Evolutionary conservation across 2,329 filamentous ascomycete genomes (phyloP), one percentile per base, ranked within the genome.

Genomic region (Lasiodiplodia sp.): DNA sequence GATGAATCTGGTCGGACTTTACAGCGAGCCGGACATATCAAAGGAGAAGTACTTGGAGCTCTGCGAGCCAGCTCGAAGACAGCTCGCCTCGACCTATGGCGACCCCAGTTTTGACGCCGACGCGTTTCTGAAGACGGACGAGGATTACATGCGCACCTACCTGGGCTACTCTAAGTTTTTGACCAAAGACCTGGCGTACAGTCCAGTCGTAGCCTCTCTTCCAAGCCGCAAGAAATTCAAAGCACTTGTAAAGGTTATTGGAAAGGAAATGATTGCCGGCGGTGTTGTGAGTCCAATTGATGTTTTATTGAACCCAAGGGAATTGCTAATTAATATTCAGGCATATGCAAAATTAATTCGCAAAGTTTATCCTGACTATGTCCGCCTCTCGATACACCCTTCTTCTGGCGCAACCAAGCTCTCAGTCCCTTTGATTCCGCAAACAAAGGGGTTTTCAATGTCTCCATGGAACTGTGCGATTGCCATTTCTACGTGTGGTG

Each of bases 1-100:
- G 67, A 75, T 78, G 71, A 77, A 81, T 69, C 72, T 81, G 6
- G 72, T 81, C 2, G 77, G 73, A 69, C 75, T 49, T 62, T 67
- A 74, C 21, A 57, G 7, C n/a, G 21, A 21, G 40, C 67, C 31
- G 34, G 56, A 23, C 25, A 69, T 57, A 25, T 72, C 8, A 60
- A 56, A 73, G 18, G 58, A 72, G 23, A 44, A 64, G 12, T 75
- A 77, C 49, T 71, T 75, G 8, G 70, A 70, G 31, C 71, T 74
- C 51, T 72, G 75, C 16, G 69, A 70, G 0, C 69, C 69, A 1
- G 74, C 76, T 25, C 75, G 75, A 14, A 67, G 68, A 10, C 72
- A 75, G 23, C 71, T 77, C 34, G 69, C 71, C 18, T 53, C 71
- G 11, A 69, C 67, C 18, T 75, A 72, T 37, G 69, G 76, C 1